Evolutionary conservation across 1,284 basidiomycete species (phyloP), one percentile per base, ranked within the genome.

Genomic region (Cryptococcus hybrid): DNA sequence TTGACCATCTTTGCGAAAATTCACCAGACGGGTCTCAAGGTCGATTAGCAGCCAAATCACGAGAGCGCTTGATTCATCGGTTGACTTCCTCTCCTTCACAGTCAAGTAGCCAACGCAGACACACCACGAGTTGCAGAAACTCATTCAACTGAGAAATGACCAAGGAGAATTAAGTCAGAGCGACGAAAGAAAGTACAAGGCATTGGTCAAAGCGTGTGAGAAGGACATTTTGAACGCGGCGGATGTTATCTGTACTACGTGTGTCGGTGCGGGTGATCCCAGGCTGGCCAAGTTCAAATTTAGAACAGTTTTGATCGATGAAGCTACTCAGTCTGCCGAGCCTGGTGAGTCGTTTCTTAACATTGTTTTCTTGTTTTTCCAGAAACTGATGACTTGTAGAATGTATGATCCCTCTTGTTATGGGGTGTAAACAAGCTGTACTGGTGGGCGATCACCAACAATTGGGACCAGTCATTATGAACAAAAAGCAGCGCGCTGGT

Each of bases 1-100:
- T 99, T 56, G 96, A 99, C 76, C 96, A 99, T 75, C 84, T 99
- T 56, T 96, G 94, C 15, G 96, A 98, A 79, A 99, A 98, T 99
- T 60, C 95, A 99, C 73, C 82, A 87, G 30, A 98, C 96, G 5
- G 95, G 96, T 0, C 83, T 99, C 66, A 98, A 98, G 78, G 96
- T 97, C 91, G 96, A 49, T 83, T 99, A 30, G 96, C 93, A 1
- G 96, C 96, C 60, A 99, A 99, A 76, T 97, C 92, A 8, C 89
- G 96, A 44, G 96, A 79, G 95, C 95, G 0, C 84, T 99, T 48
- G 93, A 96, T 72, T 96, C 92, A 40, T 90, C 89, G 45, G 88
- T 99, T 57, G 83, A 86, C 11, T 98, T 96, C 83, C 81, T 99
- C 60, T 96, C 94, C 83, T 99, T 48, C 96, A 99, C 73, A 91